Percentiles rank a stretch among this genome's conserved stretches.
Evolutionary conservation across 2,329 filamentous ascomycete genomes (phyloP).

Genomic region (Cercospora zeae-maydis): DNA sequence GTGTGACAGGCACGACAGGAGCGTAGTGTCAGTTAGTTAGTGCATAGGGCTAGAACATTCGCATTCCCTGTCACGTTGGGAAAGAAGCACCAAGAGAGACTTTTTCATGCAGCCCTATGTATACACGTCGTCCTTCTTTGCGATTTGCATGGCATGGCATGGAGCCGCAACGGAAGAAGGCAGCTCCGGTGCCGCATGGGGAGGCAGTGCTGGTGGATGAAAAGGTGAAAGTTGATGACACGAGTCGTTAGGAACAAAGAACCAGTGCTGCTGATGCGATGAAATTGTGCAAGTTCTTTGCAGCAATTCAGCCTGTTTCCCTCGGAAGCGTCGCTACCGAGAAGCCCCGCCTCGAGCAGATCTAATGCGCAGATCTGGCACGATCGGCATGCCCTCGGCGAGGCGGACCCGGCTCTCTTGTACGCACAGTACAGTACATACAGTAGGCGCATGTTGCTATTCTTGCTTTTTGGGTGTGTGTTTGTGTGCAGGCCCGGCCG

Average conservation of each 20-base stretch:
- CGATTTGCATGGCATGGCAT: not conserved
- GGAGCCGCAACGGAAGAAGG: not conserved
- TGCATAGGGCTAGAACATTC: not conserved
- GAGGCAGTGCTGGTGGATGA: not conserved
- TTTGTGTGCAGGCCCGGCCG: not conserved
- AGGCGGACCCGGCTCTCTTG: not conserved
- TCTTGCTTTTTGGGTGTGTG: not conserved
- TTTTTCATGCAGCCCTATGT: not conserved
- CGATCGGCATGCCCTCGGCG: not conserved
- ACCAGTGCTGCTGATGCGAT: not conserved
- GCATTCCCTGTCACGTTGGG: not conserved
- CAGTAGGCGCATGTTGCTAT: not conserved
- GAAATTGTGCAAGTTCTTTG: not conserved
- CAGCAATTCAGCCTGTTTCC: not conserved
- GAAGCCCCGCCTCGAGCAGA: not conserved
- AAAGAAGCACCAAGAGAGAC: not conserved
- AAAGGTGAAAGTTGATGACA: not conserved
- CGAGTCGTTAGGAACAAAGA: not conserved
- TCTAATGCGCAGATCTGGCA: not conserved
- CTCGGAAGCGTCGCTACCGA: not conserved
- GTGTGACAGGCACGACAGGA: not conserved
- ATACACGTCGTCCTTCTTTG: not conserved
- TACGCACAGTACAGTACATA: too few species aligned
- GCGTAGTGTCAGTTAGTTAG: not conserved
- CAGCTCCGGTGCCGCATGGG: not conserved